Evolutionary conservation across 805 yeast genomes (phyloP).

Genomic region (Saccharomycopsis sp.): DNA sequence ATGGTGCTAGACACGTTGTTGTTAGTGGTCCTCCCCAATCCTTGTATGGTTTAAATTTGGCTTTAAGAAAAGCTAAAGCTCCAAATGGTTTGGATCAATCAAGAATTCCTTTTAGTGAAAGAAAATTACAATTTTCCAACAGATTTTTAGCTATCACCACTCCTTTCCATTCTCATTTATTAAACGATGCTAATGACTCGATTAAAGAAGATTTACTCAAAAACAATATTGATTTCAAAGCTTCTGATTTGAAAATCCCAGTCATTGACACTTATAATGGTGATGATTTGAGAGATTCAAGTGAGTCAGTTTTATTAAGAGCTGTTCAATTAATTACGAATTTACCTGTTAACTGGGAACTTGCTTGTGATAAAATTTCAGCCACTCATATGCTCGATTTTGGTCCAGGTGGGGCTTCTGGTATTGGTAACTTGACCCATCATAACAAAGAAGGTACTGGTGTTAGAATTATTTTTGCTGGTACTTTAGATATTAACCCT

Average conservation of each 20-base stretch:
- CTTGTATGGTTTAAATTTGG: conserved; percentile 85
- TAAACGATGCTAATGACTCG: conserved; percentile 57
- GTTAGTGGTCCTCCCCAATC: conserved; percentile 98
- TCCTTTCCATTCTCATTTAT: conserved; percentile 91
- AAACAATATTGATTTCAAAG: conserved; percentile 46
- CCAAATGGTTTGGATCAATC: conserved; percentile 92
- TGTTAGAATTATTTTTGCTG: conserved; percentile 86
- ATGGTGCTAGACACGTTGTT: conserved; percentile 93
- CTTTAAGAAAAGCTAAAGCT: conserved; percentile 90
- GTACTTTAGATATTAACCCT: conserved; percentile 62
- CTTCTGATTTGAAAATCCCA: conserved; percentile 60
- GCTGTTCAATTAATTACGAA: conserved; percentile 75
- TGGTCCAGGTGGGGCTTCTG: conserved; percentile 98
- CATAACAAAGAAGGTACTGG: conserved; percentile 99
- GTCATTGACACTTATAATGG: conserved; percentile 89
- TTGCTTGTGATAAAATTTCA: conserved; percentile 48
- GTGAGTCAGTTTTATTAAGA: conserved; percentile 53
- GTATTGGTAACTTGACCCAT: conserved; percentile 91
- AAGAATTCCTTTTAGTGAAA: conserved; percentile 85
- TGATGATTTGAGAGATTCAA: conserved; percentile 49
- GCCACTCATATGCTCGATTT: conserved; percentile 90
- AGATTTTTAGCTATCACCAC: conserved; percentile 91
- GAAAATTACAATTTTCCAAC: conserved; percentile 88
- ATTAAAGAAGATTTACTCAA: conserved; percentile 56
- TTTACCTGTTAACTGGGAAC: conserved; percentile 92